Evolutionary conservation across 495 filamentous ascomycete genomes (phyloP), one percentile per base, ranked within the genome.

Genomic region (Pyrenula aspistea): DNA sequence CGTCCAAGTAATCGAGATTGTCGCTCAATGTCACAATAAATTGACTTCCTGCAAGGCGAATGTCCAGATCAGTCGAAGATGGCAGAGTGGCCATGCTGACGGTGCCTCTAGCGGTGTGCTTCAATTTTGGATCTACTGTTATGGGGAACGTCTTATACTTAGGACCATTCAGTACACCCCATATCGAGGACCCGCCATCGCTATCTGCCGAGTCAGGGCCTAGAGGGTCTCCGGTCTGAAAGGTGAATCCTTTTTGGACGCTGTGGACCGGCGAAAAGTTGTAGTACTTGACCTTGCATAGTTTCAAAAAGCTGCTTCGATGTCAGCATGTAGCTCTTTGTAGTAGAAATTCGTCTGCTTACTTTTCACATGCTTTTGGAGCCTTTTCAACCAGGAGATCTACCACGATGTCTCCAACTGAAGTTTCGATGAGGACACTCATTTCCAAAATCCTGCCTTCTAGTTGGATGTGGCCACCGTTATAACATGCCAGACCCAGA

Each of bases 261-360:
- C 82, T 86, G 72, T 94, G 84, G 55, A 96, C 72, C 36, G 91
- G 91, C 24, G 90, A 84, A 67, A 91, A 96, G 75, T 96, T 96
- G 81, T 96, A 96, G 71, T 96, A 96, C 75, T 95, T 96, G 70
- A 89, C 74, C 68, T 95, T 95, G 81, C 91, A 96, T 63, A 96
- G 87, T 82, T 96, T 96, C 22, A 96, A 75, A 71, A 96, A 96
- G 79, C 90, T 95, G 76, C 48, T 68, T 54, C 57, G 57, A 63
- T 73, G 69, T 86, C 77, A 86, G 81, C 77, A 60, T 54, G 25
- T 51, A 22, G 21, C 53, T 25, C 48, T 22, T 20, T 21, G 49
- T 49, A 55, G 48, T 57, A 48, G 62, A 54, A 23, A 57, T 24
- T 52, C 42, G 48, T 51, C 31, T 49, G 77, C 86, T 73, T 71